Conservation (phyloP, 352 stramenopile species). For the Pythium coloratum region DNA sequence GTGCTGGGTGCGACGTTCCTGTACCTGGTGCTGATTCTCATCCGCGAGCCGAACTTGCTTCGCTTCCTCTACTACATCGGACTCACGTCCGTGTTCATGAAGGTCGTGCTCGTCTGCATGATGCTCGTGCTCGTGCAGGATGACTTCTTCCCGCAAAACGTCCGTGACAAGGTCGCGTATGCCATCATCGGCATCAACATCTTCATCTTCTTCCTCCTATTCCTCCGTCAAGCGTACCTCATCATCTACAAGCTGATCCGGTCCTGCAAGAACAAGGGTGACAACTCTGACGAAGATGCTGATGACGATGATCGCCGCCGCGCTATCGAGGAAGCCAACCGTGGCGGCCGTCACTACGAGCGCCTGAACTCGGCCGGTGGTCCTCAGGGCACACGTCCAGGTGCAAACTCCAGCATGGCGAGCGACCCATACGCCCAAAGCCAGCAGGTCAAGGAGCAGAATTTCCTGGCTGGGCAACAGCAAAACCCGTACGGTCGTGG, state of each 20-base stretch:
- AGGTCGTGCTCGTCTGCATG: conserved; percentile 76
- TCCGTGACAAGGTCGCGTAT: conserved; percentile 84
- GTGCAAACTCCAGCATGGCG: not conserved
- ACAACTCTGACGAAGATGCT: conserved; percentile 13
- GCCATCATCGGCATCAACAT: conserved; percentile 85
- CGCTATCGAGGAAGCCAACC: conserved; percentile 20
- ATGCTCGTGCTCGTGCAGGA: conserved; percentile 81
- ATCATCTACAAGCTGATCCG: conserved; percentile 70
- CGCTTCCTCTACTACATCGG: conserved; percentile 86
- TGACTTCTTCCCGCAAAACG: conserved; percentile 73
- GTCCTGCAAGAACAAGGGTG: conserved; percentile 35
- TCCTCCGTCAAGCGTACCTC: conserved; percentile 76
- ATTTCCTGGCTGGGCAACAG: conserved; percentile 8
- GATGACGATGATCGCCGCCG: conserved; percentile 21
- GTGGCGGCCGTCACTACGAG: conserved; percentile 19
- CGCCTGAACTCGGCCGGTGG: conserved; percentile 21
- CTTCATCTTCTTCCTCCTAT: conserved; percentile 81
- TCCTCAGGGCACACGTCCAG: conserved; percentile 1
- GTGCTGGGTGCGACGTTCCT: conserved; percentile 67
- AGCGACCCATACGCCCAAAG: conserved; percentile 22
- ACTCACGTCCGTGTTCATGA: conserved; percentile 75
- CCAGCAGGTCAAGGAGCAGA: conserved; percentile 24
- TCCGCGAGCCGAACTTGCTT: conserved; percentile 74
- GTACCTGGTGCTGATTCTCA: conserved; percentile 70
- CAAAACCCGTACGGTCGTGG: conserved; percentile 13